phyloP scores from a whole-genome alignment of 441 rosid species.

The Francoa sonchifolia region DNA sequence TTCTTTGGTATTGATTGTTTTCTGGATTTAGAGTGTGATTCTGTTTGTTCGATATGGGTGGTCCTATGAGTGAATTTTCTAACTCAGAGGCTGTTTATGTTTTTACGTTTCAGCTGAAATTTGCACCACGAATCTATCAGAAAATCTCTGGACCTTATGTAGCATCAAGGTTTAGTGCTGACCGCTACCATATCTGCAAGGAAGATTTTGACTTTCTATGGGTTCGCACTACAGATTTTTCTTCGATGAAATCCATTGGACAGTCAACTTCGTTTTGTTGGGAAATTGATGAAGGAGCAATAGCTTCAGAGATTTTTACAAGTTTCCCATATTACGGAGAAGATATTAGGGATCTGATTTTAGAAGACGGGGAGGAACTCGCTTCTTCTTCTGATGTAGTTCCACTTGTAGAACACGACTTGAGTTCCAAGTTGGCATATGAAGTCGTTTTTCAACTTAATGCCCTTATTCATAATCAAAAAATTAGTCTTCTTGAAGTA shows the following conservation, averaged over 20 bases:
- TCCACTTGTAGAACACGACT: slow-evolving; percentile 38
- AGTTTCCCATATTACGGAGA: slow-evolving; percentile 44
- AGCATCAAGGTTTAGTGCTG: slow-evolving; percentile 35
- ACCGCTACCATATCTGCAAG: slow-evolving; percentile 63
- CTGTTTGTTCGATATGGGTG: too few relatives aligned
- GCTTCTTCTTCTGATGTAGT: slow-evolving; percentile 37
- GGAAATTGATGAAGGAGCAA: slow-evolving; percentile 33
- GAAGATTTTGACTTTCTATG: slow-evolving; percentile 72
- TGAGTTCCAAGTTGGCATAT: slow-evolving; percentile 31
- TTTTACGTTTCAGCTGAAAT: slow-evolving; percentile 53
- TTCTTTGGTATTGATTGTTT: neutral
- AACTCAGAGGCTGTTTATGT: too few relatives aligned
- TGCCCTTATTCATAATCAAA: slow-evolving; percentile 69
- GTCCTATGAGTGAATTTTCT: too few relatives aligned
- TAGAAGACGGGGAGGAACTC: slow-evolving; percentile 35
- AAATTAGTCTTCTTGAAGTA: slow-evolving; percentile 49
- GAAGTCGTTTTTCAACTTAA: slow-evolving; percentile 75
- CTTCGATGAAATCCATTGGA: slow-evolving; percentile 50
- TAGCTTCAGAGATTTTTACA: slow-evolving; percentile 28
- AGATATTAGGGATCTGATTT: slow-evolving; percentile 20
- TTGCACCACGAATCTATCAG: slow-evolving; percentile 55
- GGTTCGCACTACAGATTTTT: slow-evolving; percentile 78
- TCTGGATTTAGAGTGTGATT: too few relatives aligned
- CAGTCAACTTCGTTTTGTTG: slow-evolving; percentile 50
- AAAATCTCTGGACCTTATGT: slow-evolving; percentile 48